phyloP scores from a whole-genome alignment of 371 early-diverging fungal species.

The Haplosporangium sp. region DNA sequence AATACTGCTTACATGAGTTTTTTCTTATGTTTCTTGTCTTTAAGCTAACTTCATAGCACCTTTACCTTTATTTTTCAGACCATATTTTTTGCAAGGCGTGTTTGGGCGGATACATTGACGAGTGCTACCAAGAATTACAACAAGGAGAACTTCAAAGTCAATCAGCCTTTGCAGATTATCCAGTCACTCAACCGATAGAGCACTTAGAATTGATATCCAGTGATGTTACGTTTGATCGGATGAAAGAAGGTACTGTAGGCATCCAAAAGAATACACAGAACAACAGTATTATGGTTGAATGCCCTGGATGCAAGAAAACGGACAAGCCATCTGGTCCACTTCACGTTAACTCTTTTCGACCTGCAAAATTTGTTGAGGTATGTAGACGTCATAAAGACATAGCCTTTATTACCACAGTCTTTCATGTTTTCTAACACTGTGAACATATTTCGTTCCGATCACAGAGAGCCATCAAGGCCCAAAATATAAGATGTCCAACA shows the following conservation, averaged over 20 bases:
- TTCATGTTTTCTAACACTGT: not conserved
- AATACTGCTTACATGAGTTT: not conserved
- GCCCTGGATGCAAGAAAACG: constrained; percentile 26
- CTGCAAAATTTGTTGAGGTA: constrained; percentile 42
- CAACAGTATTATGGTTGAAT: constrained; percentile 12
- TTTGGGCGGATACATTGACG: constrained; percentile 24
- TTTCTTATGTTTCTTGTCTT: too few relatives aligned
- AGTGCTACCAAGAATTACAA: constrained; percentile 1
- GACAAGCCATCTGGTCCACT: constrained; percentile 3
- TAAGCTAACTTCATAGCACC: not conserved
- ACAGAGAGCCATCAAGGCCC: constrained; percentile 36
- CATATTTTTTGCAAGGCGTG: constrained; percentile 51
- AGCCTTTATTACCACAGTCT: not conserved
- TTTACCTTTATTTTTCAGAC: constrained; percentile 12
- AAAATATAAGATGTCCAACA: constrained; percentile 38
- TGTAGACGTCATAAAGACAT: constrained; percentile 17
- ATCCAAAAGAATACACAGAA: not conserved
- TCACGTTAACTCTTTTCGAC: constrained; percentile 23
- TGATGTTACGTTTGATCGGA: not conserved
- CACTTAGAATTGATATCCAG: not conserved
- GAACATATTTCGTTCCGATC: not conserved
- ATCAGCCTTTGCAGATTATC: not conserved
- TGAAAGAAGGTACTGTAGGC: not conserved
- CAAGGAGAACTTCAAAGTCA: not conserved
- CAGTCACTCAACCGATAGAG: not conserved